Evolutionary conservation across 2,329 filamentous ascomycete species (phyloP).

Genomic region (Sarocladium kiliense): DNA sequence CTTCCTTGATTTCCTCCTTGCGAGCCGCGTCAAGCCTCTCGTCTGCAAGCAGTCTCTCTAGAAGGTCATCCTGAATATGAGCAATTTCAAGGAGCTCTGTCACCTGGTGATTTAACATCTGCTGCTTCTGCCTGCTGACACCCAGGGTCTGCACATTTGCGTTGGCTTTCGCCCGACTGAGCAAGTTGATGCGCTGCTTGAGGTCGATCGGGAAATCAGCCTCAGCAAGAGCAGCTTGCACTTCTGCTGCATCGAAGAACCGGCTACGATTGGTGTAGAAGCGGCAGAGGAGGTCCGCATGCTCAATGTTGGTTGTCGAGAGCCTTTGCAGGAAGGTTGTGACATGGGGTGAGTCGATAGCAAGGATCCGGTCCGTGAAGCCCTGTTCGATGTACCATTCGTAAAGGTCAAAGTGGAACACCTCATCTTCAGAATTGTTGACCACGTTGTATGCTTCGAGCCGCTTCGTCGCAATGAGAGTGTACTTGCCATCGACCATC

Average conservation of each 20-base stretch:
- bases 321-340: slow-evolving; percentile 79
- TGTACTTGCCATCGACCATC: slow-evolving; percentile 71
- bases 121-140: slow-evolving; percentile 73
- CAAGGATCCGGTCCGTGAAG: slow-evolving; percentile 79
- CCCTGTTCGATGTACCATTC: slow-evolving; percentile 91
- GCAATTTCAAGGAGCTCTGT: slow-evolving; percentile 85
- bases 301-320: slow-evolving; percentile 63
- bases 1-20: slow-evolving; percentile 57
- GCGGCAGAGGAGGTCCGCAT: slow-evolving; percentile 87
- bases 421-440: slow-evolving; percentile 80
- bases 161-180: slow-evolving; percentile 88
- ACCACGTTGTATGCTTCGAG: slow-evolving; percentile 89
- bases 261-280: slow-evolving; percentile 83
- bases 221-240: slow-evolving; percentile 77
- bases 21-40: slow-evolving; percentile 60
- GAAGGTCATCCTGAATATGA: slow-evolving; percentile 87
- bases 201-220: slow-evolving; percentile 77
- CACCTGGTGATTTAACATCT: slow-evolving; percentile 79
- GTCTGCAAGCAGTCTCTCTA: slow-evolving; percentile 73
- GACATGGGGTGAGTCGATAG: slow-evolving; percentile 79
- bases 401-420: slow-evolving; percentile 95
- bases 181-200: slow-evolving; percentile 80
- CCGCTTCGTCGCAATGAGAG: slow-evolving; percentile 70
- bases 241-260: slow-evolving; percentile 82
- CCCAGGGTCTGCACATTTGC: slow-evolving; percentile 77